Base-by-base conservation (phyloP, 352 stramenopile species). In the Phytopythium vexans region DNA sequence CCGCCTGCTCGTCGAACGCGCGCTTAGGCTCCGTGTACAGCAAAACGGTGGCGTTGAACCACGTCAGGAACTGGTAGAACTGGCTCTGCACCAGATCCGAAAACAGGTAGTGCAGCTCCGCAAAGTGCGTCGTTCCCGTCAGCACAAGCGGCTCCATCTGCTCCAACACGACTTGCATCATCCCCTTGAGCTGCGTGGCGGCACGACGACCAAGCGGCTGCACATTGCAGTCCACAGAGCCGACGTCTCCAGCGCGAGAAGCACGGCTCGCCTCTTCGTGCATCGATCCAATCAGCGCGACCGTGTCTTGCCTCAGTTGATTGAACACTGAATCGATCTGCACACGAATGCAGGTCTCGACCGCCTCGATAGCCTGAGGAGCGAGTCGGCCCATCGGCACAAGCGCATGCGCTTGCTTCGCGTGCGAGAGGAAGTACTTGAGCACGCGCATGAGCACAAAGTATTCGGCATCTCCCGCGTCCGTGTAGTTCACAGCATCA, bases 361-460 rank as follows among this genome's bases (percentile, higher is more conserved):
- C 66, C 35, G 82, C 72, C 41, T 86, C 65, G 9, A 72, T 74
- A 12, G 78, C 78, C 21, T 58, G 64, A 40, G 57, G 55, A n/a
- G 66, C 64, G 9, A 89, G 46, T 12, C 68, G 58, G 31, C 70
- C 84, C 14, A 80, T 73, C n/a, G 80, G 82, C 15, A 89, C 72
- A 15, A 80, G 68, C 16, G 49, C 63, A 39, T 88, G 70, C 16
- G 89, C 63, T 35, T 72, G 56, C 38, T 80, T 76, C 42, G 89
- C 77, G 56, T 83, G 63, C 4, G 74, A 60, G 8, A 92, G 63
- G 64, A 92, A 91, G 40, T 80, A 57, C 54, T 91, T 89, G 45
- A 94, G 70, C 49, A 91, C 79, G 48, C 71, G 80, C 85, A 94
- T 92, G 43, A 94, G 72, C 35, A 88, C 73, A 56, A 87, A 78